Conservation (phyloP, 768 basidiomycete genomes). For the Suillus clintonianus region DNA sequence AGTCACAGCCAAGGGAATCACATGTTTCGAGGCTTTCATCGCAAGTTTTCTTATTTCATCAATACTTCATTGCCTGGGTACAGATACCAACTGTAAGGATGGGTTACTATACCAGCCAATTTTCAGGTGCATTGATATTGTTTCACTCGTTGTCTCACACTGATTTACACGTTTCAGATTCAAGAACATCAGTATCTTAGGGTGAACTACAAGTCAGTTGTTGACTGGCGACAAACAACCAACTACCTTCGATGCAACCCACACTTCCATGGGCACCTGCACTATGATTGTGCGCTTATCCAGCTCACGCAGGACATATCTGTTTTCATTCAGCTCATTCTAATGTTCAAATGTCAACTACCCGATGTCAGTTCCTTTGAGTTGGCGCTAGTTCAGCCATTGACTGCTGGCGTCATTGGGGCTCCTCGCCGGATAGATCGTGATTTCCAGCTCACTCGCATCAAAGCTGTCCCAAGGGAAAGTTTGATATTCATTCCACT, state of each 20-base stretch:
- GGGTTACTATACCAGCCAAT: background rate
- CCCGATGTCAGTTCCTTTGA: conserved; percentile 5
- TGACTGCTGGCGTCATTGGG: conserved; percentile 10
- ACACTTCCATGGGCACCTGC: conserved; percentile 24
- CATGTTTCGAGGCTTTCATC: background rate
- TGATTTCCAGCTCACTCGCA: conserved; percentile 17
- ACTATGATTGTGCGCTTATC: conserved; percentile 30
- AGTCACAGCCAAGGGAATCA: background rate
- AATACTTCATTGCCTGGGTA: conserved; percentile 4
- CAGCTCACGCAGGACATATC: background rate
- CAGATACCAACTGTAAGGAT: background rate
- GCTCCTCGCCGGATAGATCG: conserved; percentile 14
- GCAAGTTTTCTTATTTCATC: background rate
- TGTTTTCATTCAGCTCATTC: conserved; percentile 19
- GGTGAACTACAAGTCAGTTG: conserved; percentile 26
- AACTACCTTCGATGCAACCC: conserved; percentile 35
- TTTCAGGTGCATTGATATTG: background rate
- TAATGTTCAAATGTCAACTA: conserved; percentile 24
- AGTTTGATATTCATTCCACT: conserved; percentile 24
- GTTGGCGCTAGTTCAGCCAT: conserved; percentile 24
- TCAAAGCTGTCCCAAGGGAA: conserved; percentile 9
- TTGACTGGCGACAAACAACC: conserved; percentile 28
- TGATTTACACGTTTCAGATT: conserved; percentile 16
- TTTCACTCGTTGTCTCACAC: background rate
- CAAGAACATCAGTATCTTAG: conserved; percentile 25